Conservation (phyloP, 345 rosid genomes). For the Kernera saxatilis region DNA sequence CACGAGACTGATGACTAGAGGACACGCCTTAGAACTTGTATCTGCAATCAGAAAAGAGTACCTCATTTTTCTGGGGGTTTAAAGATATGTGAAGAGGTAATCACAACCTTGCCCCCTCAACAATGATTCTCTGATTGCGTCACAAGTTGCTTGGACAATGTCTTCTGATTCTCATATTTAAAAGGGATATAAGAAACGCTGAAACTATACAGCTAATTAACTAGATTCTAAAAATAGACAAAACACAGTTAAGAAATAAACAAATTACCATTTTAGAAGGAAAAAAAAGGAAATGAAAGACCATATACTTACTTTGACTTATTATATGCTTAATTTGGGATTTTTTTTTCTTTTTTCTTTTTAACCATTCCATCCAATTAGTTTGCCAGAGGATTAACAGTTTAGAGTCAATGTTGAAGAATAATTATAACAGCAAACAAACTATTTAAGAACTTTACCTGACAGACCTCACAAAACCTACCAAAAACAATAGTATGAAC, state of each 20-base stretch:
- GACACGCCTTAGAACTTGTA: conserved; percentile 10
- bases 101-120: neutral
- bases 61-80: neutral
- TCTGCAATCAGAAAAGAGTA: neutral
- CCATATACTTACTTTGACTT: neutral
- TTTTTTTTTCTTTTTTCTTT: no score
- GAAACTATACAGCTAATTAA: neutral
- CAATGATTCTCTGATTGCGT: neutral
- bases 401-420: neutral
- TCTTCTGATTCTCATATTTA: neutral
- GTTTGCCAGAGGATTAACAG: neutral
- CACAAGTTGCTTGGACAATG: neutral
- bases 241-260: neutral
- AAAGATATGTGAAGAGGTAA: neutral
- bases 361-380: neutral
- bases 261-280: neutral
- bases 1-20: conserved; percentile 2
- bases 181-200: neutral
- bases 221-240: conserved; percentile 5
- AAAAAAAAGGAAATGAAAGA: neutral
- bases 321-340: conserved; percentile 1
- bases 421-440: neutral
- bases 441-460: neutral
- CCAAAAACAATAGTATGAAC: neutral
- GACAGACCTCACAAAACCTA: neutral